phyloP scores from a whole-genome alignment of 2,329 filamentous ascomycete genomes.

The Pseudocercospora fuligena region DNA sequence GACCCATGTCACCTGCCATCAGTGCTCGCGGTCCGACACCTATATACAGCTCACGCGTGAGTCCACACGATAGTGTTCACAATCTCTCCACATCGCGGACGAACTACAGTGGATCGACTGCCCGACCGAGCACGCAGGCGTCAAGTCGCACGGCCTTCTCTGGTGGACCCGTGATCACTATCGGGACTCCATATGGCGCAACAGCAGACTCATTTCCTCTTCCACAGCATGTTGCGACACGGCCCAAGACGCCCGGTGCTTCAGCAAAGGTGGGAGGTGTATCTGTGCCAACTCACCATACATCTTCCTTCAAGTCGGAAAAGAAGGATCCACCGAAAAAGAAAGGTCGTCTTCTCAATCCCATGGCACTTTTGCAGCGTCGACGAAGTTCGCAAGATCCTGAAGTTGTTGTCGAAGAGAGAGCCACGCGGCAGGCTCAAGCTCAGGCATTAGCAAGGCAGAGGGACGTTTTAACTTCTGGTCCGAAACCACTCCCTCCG shows the following conservation, averaged over 20 bases:
- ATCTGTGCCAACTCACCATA: conserved; percentile 42
- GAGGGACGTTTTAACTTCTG: conserved; percentile 57
- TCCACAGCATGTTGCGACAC: conserved; percentile 40
- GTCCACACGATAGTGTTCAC: conserved; percentile 26
- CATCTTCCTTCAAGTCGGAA: conserved; percentile 26
- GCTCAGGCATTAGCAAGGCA: conserved; percentile 53
- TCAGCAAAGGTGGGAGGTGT: conserved; percentile 42
- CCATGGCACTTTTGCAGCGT: conserved; percentile 63
- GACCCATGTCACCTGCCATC: conserved; percentile 8
- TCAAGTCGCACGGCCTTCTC: conserved; percentile 25
- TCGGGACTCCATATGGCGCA: conserved; percentile 39
- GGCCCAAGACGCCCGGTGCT: conserved; percentile 38
- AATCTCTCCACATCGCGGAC: conserved; percentile 23
- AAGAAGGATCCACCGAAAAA: conserved; percentile 43
- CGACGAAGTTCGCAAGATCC: conserved; percentile 55
- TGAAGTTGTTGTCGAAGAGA: conserved; percentile 27
- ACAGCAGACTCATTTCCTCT: conserved; percentile 39
- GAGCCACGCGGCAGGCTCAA: conserved; percentile 31
- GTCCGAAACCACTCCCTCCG: conserved; percentile 57
- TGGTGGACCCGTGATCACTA: conserved; percentile 28
- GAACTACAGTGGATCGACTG: conserved; percentile 35
- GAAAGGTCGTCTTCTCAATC: conserved; percentile 57
- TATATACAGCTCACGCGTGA: conserved; percentile 18
- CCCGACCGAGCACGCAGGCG: conserved; percentile 32
- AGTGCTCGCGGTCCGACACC: conserved; percentile 16